phyloP scores from a whole-genome alignment of 179 eudicot genomes.

The Vitellaria paradoxa region DNA sequence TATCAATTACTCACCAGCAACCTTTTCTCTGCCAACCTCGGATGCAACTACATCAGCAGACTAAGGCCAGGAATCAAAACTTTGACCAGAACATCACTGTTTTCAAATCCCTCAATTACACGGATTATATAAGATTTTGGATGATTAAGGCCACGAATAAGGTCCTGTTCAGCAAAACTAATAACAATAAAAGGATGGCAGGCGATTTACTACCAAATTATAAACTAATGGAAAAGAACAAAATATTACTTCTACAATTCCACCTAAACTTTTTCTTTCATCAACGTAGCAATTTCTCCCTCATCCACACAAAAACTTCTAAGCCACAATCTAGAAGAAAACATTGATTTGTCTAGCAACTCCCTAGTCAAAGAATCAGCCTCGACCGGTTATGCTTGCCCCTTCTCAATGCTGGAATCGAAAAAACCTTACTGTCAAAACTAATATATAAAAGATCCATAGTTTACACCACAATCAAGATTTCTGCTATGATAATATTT shows the following conservation, averaged over 20 bases:
- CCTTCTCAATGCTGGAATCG: too few relatives aligned
- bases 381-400: conserved; percentile 64
- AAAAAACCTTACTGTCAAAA: too few relatives aligned
- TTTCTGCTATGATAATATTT: too few relatives aligned
- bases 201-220: too few relatives aligned
- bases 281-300: conserved; percentile 74
- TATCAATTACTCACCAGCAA: conserved; percentile 70
- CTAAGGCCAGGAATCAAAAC: conserved; percentile 84
- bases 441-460: too few relatives aligned
- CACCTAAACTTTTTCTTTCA: conserved; percentile 78
- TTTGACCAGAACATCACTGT: conserved; percentile 64
- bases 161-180: conserved; percentile 38
- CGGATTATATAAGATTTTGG: conserved; percentile 59
- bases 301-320: conserved; percentile 90
- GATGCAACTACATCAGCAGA: conserved; percentile 53
- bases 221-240: too few relatives aligned
- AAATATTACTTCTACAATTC: too few relatives aligned
- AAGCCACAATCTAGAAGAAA: conserved; percentile 80
- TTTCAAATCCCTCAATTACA: conserved; percentile 84
- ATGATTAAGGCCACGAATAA: conserved; percentile 47
- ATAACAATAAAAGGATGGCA: neutral
- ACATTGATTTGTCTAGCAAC: conserved; percentile 69
- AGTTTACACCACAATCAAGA: too few relatives aligned
- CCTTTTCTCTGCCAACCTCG: conserved; percentile 94
- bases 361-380: conserved; percentile 69